Evolutionary conservation across 768 basidiomycete species (phyloP).

Genomic region (Crepidotus variabilis): DNA sequence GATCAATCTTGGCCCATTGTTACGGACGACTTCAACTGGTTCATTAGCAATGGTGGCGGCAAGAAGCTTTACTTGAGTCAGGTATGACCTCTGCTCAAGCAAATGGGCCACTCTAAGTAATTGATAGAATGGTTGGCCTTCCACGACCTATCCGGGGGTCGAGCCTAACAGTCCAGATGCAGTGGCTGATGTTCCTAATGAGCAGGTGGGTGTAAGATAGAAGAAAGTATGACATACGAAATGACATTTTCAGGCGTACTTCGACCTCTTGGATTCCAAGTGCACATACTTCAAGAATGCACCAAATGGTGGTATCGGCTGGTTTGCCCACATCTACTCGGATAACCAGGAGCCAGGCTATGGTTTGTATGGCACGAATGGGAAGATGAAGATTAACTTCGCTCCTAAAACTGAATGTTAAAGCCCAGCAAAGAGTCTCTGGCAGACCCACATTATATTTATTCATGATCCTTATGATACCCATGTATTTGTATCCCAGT

Average conservation of each 20-base stretch:
- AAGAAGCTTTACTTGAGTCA: constrained; percentile 78
- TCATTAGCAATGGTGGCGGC: constrained; percentile 54
- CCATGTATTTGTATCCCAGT: background rate
- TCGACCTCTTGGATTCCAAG: constrained; percentile 54
- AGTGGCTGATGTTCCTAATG: constrained; percentile 58
- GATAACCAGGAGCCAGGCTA: constrained; percentile 67
- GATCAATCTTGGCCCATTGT: constrained; percentile 63
- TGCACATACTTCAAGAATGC: constrained; percentile 61
- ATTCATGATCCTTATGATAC: background rate
- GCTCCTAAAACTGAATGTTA: constrained; percentile 60
- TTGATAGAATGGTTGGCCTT: constrained; percentile 75
- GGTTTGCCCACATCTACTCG: constrained; percentile 81
- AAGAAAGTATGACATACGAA: background rate
- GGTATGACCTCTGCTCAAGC: constrained; percentile 39
- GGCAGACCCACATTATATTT: background rate
- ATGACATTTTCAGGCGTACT: constrained; percentile 48
- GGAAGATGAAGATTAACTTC: constrained; percentile 59
- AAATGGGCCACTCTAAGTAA: background rate
- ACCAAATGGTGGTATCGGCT: constrained; percentile 63
- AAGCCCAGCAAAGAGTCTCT: constrained; percentile 5
- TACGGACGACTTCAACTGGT: constrained; percentile 58
- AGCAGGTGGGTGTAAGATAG: constrained; percentile 39
- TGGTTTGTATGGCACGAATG: constrained; percentile 53
- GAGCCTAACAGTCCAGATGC: constrained; percentile 63
- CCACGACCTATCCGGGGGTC: constrained; percentile 54